Conservation (phyloP, 495 filamentous ascomycete species). For the Apiosordaria backusii region DNA sequence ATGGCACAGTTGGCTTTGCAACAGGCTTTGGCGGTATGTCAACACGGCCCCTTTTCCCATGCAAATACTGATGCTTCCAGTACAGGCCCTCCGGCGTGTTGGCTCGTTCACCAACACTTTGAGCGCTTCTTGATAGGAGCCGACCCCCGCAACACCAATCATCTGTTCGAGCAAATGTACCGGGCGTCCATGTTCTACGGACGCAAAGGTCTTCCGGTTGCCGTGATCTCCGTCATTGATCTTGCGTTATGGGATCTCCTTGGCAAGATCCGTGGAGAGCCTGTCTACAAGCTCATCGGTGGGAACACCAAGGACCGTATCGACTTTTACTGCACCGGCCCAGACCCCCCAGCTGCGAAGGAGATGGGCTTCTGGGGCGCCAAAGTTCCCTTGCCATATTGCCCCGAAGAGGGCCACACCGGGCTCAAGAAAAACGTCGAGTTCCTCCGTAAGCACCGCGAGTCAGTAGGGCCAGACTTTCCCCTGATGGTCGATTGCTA, state of each 20-base stretch:
- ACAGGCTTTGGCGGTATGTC: slow-evolving; percentile 81
- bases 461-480: slow-evolving; percentile 81
- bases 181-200: slow-evolving; percentile 93
- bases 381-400: slow-evolving; percentile 84
- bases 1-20: slow-evolving; percentile 87
- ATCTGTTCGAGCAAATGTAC: slow-evolving; percentile 94
- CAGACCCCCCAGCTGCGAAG: slow-evolving; percentile 73
- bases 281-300: slow-evolving; percentile 91
- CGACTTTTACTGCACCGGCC: slow-evolving; percentile 92
- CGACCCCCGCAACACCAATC: slow-evolving; percentile 83
- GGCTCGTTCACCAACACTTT: slow-evolving; percentile 88
- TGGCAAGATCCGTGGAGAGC: slow-evolving; percentile 85
- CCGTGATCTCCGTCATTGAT: slow-evolving; percentile 90
- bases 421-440: slow-evolving; percentile 85
- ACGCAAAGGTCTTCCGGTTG: slow-evolving; percentile 82
- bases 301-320: slow-evolving; percentile 75
- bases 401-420: slow-evolving; percentile 76
- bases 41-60: background rate
- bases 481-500: slow-evolving; percentile 95
- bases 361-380: slow-evolving; percentile 81
- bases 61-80: slow-evolving; percentile 6
- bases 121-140: slow-evolving; percentile 84
- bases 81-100: slow-evolving; percentile 76
- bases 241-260: slow-evolving; percentile 87
- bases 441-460: slow-evolving; percentile 78